Conservation (phyloP, 495 filamentous ascomycete genomes). For the Chaetomium fimeti region DNA sequence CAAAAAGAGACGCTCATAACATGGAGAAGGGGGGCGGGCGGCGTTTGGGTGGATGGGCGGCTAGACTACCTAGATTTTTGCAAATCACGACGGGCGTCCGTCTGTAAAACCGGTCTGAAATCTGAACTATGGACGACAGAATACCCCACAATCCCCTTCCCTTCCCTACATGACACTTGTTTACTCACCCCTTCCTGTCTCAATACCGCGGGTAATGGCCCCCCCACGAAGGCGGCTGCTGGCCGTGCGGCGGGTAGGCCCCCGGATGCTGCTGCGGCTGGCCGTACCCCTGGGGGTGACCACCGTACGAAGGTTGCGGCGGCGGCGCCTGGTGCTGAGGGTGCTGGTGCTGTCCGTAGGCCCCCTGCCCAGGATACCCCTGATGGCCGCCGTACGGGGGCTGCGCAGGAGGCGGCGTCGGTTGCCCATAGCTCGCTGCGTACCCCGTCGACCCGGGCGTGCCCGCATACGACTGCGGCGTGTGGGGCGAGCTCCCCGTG, state of each 20-base stretch:
- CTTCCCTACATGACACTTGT: neutral
- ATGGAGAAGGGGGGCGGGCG: neutral
- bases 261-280: slow-evolving; percentile 1
- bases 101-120: neutral
- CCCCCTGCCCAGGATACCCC: slow-evolving; percentile 17
- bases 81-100: slow-evolving; percentile 3
- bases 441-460: slow-evolving; percentile 7
- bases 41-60: neutral
- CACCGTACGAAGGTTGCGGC: slow-evolving; percentile 8
- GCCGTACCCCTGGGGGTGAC: slow-evolving; percentile 16
- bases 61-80: neutral
- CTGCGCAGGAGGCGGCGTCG: neutral
- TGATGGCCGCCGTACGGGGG: slow-evolving; percentile 9
- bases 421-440: slow-evolving; percentile 13
- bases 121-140: neutral
- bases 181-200: neutral
- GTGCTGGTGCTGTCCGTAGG: slow-evolving; percentile 15
- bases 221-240: slow-evolving; percentile 19
- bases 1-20: neutral
- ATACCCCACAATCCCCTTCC: neutral
- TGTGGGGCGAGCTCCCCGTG: slow-evolving; percentile 9
- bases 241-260: slow-evolving; percentile 18
- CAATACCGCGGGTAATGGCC: slow-evolving; percentile 23
- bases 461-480: slow-evolving; percentile 2
- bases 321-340: neutral